Base-by-base conservation (phyloP, 352 stramenopile species). In the Pilasporangium apinafurcum region DNA sequence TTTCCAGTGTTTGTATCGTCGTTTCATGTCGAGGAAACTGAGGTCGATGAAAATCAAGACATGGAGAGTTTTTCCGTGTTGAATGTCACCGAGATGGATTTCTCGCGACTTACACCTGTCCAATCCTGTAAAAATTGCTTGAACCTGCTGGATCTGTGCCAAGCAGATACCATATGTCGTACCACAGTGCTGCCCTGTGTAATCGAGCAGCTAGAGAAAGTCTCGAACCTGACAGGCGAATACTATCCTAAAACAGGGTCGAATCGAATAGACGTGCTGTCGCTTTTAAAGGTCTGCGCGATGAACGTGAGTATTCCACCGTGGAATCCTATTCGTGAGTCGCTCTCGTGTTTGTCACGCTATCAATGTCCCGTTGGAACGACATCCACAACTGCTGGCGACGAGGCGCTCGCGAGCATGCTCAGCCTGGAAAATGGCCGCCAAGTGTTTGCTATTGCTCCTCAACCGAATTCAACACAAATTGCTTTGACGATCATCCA, bases 371-470 rank as follows among this genome's bases (percentile, higher is more conserved):
- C n/a, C 25, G 20, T 26, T n/a, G 6, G 31, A 4, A 18, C 27
- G 9, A 5, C 21, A 18, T 22, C 38, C 38, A 18, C 16, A 45
- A 28, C 7, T 45, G 3, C 12, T 22, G 25, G 7, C 35, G 24
- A 16, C 12, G 17, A 38, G 8, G 33, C 20, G 33, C 33, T 16
- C 3, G 14, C 41, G n/a, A 56, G 34, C 0, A 17, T 35, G 0
- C 27, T 52, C 5, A 45, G 39, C 5, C 18, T 56, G n/a, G 26
- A 30, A 13, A 56, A 44, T 18, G 49, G 34, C 13, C 39, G 41
- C 1, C 49, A 56, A 29, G 21, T 44, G 20, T 56, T 56, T 12
- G 25, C 21, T 2, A 25, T 56, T 6, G 8, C 42, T 0, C 6
- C 20, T 13, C 17, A 35, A 3, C 18, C 10, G 21, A 22, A 12